A percentile compares a stretch with the other conserved stretches of the same genome.
These are phyloP conservation scores for Daldinia decipiens DNA, from an alignment of 495 filamentous ascomycete genomes.

Conservation along the genomic window DNA sequence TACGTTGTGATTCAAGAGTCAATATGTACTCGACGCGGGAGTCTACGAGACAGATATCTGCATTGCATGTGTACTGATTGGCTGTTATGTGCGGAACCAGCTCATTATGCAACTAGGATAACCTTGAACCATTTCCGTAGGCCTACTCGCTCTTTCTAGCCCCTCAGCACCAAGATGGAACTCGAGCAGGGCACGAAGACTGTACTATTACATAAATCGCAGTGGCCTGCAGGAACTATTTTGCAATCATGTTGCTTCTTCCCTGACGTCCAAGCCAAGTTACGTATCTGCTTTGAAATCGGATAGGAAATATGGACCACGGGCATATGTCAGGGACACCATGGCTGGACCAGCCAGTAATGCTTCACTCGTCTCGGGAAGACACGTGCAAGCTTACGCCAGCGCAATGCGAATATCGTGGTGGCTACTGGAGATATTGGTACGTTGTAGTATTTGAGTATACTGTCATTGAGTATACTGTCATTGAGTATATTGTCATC, in stretches of 20 bases:
- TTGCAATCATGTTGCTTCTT: conserved; percentile 5
- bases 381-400: conserved; percentile 59
- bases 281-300: background rate
- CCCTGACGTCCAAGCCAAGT: background rate
- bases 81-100: conserved; percentile 5
- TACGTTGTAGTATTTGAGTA: conserved; percentile 30
- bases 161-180: conserved; percentile 10
- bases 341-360: conserved; percentile 60
- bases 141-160: conserved; percentile 11
- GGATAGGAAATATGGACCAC: conserved; percentile 25
- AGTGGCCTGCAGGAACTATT: conserved; percentile 8
- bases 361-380: conserved; percentile 58
- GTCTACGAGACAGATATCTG: conserved; percentile 4
- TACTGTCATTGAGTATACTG: background rate
- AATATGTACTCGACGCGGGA: background rate
- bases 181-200: background rate
- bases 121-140: conserved; percentile 2
- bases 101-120: conserved; percentile 16
- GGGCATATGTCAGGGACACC: conserved; percentile 41
- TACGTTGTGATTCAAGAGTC: background rate
- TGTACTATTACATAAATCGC: conserved; percentile 32
- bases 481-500: background rate
- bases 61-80: conserved; percentile 27
- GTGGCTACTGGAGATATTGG: conserved; percentile 61
- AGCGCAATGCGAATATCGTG: conserved; percentile 60